phyloP scores from a whole-genome alignment of 306 rosid genomes.

The Corylus heterophylla region DNA sequence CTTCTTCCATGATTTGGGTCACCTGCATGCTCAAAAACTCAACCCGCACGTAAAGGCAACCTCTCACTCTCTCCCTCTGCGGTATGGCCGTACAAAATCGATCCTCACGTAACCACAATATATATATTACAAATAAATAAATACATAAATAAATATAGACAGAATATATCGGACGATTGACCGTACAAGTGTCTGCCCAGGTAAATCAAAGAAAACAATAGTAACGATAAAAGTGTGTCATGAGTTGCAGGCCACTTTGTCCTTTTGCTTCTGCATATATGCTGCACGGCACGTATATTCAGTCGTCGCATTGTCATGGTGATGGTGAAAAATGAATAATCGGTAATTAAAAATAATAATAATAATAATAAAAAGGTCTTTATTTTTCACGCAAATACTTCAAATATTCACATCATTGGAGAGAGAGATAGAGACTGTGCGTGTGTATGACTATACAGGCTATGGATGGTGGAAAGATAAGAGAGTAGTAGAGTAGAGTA shows the following conservation, averaged over 20 bases:
- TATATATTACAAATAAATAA: background rate
- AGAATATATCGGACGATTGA: background rate
- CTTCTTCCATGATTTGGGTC: too few species aligned
- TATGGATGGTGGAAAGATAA: too few species aligned
- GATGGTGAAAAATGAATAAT: too few species aligned
- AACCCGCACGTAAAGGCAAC: background rate
- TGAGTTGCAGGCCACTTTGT: background rate
- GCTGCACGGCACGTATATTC: background rate
- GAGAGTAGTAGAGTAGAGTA: too few species aligned
- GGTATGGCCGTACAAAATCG: slow-evolving; percentile 3
- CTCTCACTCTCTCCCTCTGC: background rate
- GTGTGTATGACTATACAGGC: too few species aligned
- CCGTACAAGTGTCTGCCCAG: background rate
- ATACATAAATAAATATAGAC: too few species aligned
- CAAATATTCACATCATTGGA: too few species aligned
- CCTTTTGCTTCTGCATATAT: too few species aligned
- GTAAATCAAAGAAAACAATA: background rate
- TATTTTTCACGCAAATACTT: too few species aligned
- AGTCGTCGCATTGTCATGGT: background rate
- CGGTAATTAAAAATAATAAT: too few species aligned
- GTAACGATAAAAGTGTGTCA: background rate
- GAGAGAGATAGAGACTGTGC: background rate
- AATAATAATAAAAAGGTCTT: too few species aligned
- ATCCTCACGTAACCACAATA: slow-evolving; percentile 20
- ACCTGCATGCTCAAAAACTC: too few species aligned